phyloP scores from a whole-genome alignment of 2,329 filamentous ascomycete genomes.

The Hypoxylon sp. region DNA sequence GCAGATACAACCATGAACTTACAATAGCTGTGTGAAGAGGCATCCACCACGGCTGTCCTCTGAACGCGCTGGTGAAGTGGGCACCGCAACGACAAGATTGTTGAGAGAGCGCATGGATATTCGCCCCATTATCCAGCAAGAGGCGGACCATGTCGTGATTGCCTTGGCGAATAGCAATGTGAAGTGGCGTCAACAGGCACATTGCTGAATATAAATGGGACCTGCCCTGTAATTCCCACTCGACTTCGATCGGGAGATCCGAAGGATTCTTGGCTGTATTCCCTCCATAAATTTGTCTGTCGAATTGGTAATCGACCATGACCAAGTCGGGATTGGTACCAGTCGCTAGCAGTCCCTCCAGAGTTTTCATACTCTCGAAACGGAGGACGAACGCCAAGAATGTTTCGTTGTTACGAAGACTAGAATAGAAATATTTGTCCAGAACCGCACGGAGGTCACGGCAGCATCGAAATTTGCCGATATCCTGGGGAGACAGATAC shows the following conservation, averaged over 20 bases:
- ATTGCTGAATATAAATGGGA: too few species aligned
- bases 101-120: constrained; percentile 14
- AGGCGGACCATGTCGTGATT: constrained; percentile 10
- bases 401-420: neutral
- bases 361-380: neutral
- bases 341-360: constrained; percentile 7
- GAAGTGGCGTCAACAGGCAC: constrained; percentile 16
- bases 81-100: too few species aligned
- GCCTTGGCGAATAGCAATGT: constrained; percentile 14
- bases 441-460: constrained; percentile 5
- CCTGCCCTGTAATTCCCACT: too few species aligned
- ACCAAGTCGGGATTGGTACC: constrained; percentile 13
- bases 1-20: neutral
- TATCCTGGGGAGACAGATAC: constrained; percentile 1
- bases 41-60: constrained; percentile 16
- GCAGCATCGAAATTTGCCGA: constrained; percentile 9
- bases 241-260: too few species aligned
- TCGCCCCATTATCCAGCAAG: constrained; percentile 19
- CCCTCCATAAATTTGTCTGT: too few species aligned
- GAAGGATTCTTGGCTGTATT: too few species aligned
- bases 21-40: constrained; percentile 32
- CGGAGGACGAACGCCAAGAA: constrained; percentile 3
- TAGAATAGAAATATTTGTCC: constrained; percentile 8
- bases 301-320: neutral
- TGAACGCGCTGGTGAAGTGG: neutral